Base-by-base conservation (phyloP, 768 basidiomycete genomes). In the Amanita fuliginea region DNA sequence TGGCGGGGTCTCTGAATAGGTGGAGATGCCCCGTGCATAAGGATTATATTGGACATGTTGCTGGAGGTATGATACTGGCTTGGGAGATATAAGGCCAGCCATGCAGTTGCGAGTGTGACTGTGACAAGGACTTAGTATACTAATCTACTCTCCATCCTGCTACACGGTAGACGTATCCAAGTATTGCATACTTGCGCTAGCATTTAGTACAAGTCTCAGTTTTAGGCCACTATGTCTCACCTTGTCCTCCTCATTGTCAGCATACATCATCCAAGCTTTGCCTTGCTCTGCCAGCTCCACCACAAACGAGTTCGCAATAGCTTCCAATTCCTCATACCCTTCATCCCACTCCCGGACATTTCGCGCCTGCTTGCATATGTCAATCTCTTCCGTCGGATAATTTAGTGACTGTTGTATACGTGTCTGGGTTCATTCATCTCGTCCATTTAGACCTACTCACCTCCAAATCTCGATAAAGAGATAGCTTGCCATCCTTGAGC, bases 301-400 rank as follows among this genome's bases (percentile, higher is more conserved):
- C 2, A 76, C 83, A 62, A 85, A 83, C 0, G 83, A 81, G 51
- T 78, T 69, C 3, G 78, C 72, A 45, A 85, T 81, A 8, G 81
- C 73, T 58, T 79, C 72, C 30, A 85, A 60, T 41, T 82, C 78
- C 50, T 84, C 82, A 51, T 77, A 81, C 4, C 82, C 82, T 49
- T 84, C 77, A 49, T 75, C 68, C 76, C 80, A 81, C 55, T 84
- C 83, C 51, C 70, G 69, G 46, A 83, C 54, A 7, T 63, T 73
- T 40, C 61, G 63, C 13, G 81, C 57, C 7, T 67, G 63, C 7
- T 73, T 74, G 4, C 70, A 67, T 36, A 84, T 60, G 33, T 72
- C 61, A n/a, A 80, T 46, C 39, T 71, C 59, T 32, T 75, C 74
- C 48, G 74, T 47, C 8, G 63, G 56, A 32, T 62, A 63, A 24